Percentiles rank a stretch among this genome's conserved stretches.
phyloP scores from a whole-genome alignment of 352 stramenopile species.

The Blastocystis sp. region DNA sequence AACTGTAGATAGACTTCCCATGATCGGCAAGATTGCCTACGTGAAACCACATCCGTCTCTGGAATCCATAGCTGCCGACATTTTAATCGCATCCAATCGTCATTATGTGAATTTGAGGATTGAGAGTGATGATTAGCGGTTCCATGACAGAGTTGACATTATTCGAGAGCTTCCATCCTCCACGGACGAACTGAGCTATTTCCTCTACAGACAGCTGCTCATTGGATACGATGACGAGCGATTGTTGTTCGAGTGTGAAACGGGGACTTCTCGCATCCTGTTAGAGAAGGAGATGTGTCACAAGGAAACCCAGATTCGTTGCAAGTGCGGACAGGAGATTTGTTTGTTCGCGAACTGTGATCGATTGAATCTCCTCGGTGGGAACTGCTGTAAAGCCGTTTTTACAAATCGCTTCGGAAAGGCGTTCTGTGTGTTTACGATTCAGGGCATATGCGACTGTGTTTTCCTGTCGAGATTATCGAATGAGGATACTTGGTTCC shows the following conservation, averaged over 20 bases:
- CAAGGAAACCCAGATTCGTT: neutral
- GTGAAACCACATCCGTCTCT: too few species aligned
- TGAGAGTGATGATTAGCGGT: too few species aligned
- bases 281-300: neutral
- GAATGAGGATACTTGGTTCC: neutral
- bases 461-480: neutral
- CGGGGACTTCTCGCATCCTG: neutral
- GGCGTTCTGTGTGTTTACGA: neutral
- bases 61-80: too few species aligned
- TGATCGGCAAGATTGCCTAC: too few species aligned
- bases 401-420: neutral
- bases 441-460: neutral
- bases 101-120: too few species aligned
- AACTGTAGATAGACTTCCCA: too few species aligned
- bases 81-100: too few species aligned
- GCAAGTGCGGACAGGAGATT: neutral
- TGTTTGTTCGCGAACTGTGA: neutral
- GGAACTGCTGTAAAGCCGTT: neutral
- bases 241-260: neutral
- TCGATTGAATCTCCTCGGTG: neutral
- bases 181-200: neutral
- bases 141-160: too few species aligned
- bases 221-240: neutral
- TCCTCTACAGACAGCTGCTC: neutral
- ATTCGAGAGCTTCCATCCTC: neutral